Evolutionary conservation across 108 stramenopile species (phyloP).

Genomic region (Nannochloropsis salina): DNA sequence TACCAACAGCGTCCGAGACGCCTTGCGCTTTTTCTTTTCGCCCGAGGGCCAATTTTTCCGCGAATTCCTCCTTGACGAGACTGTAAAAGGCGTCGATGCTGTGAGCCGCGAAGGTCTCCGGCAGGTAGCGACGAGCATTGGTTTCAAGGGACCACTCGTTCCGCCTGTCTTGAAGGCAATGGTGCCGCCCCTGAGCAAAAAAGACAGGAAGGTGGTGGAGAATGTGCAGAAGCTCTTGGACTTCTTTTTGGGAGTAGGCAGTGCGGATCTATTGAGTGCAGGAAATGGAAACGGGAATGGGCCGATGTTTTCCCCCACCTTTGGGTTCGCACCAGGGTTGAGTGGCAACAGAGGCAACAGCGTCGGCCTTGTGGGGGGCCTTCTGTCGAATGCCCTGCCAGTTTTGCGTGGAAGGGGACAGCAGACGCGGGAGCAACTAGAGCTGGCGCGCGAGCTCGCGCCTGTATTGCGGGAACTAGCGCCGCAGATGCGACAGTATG

Average conservation of each 20-base stretch:
- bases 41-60: slow-evolving; percentile 79
- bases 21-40: slow-evolving; percentile 80
- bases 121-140: slow-evolving; percentile 31
- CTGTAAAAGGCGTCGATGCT: slow-evolving; percentile 48
- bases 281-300: not conserved
- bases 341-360: not conserved
- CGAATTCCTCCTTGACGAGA: slow-evolving; percentile 81
- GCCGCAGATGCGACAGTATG: slow-evolving; percentile 38
- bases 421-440: not conserved
- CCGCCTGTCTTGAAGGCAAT: slow-evolving; percentile 35
- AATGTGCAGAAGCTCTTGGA: slow-evolving; percentile 44
- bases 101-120: slow-evolving; percentile 32
- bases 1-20: slow-evolving; percentile 61
- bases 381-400: not conserved
- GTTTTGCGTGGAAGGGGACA: slow-evolving; percentile 19
- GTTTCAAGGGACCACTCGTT: slow-evolving; percentile 27
- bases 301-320: not conserved
- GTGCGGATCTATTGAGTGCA: not conserved
- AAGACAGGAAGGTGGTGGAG: slow-evolving; percentile 46
- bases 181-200: slow-evolving; percentile 31
- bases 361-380: not conserved
- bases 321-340: slow-evolving; percentile 14
- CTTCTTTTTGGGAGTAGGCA: slow-evolving; percentile 41
- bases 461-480: slow-evolving; percentile 38
- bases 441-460: slow-evolving; percentile 24